Percentiles rank a stretch among this genome's conserved stretches.
Conservation (phyloP, 306 rosid genomes). For the Mucuna pruriens region DNA sequence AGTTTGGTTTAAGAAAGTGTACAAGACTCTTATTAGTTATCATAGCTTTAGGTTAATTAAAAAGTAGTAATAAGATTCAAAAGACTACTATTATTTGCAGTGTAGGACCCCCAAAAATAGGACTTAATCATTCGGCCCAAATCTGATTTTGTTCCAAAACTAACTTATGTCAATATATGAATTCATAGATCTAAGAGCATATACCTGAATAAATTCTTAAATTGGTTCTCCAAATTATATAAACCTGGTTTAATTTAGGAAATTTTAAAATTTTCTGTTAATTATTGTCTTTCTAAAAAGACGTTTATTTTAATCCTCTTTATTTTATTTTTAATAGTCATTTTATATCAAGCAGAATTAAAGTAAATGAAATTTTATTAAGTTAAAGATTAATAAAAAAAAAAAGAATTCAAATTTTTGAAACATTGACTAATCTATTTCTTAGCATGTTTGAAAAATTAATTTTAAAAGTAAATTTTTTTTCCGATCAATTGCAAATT, state of each 20-base stretch:
- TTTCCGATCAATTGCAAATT: too few relatives aligned
- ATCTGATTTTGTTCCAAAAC: slow-evolving; percentile 32
- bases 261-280: background rate
- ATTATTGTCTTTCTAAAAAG: background rate
- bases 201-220: background rate
- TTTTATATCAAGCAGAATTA: background rate
- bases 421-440: too few relatives aligned
- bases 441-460: too few relatives aligned
- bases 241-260: background rate
- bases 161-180: background rate
- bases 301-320: background rate
- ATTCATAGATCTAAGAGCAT: background rate
- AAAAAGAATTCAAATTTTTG: too few relatives aligned
- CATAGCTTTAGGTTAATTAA: background rate
- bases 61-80: slow-evolving; percentile 1
- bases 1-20: slow-evolving; percentile 16
- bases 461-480: too few relatives aligned
- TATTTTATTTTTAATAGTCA: background rate
- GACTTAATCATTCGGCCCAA: slow-evolving; percentile 20
- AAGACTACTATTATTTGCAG: slow-evolving; percentile 13
- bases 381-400: background rate
- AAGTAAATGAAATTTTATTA: background rate
- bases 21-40: slow-evolving; percentile 26
- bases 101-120: slow-evolving; percentile 23
- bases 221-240: background rate